Evolutionary conservation across 495 filamentous ascomycete species (phyloP), one percentile per base, ranked within the genome.

Genomic region (Ascobolus immersus): DNA sequence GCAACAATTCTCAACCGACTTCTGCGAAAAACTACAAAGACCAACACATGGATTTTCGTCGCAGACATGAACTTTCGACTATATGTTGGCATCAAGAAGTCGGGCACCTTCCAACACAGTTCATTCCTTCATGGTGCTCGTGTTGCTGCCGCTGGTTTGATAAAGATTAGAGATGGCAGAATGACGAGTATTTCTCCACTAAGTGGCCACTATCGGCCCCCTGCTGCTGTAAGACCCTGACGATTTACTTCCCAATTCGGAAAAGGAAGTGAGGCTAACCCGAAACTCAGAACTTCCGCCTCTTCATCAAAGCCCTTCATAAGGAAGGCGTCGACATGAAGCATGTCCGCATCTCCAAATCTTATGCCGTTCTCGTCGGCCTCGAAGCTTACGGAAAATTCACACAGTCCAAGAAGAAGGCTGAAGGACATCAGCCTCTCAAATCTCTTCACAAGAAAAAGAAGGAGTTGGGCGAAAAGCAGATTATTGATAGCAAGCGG

Each of bases 21-120:
- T 8, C 61, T 80, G 2, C 64, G 73, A 22, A 71, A 69, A 30
- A 63, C 69, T 2, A 66, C 73, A 5, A 66, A 65, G 44, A 77
- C 71, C 40, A 76, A 75, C 44, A 82, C 73, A 20, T 92, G 80
- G 80, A 82, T 92, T 25, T 92, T 89, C 44, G 81, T 77, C 14
- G 71, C 72, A 21, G 81, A 93, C 52, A 84, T 77, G 0, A 73
- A 68, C 2, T 84, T 78, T 44, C 67, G 82, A 5, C 58, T 92
- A 0, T 91, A 92, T 55, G 65, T 91, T 23, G 81, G 78, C 28
- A 86, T 93, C 52, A 92, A 93, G 44, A 70, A 77, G 47, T 67
- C 66, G 18, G 82, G 82, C 18, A 66, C 74, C 5, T 93, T 93
- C 47, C 82, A 92, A 44, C 82, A 93, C 52, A 75, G 67, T 5